Evolutionary conservation across 495 filamentous ascomycete species (phyloP).

Genomic region (Trichoderma gamsii): DNA sequence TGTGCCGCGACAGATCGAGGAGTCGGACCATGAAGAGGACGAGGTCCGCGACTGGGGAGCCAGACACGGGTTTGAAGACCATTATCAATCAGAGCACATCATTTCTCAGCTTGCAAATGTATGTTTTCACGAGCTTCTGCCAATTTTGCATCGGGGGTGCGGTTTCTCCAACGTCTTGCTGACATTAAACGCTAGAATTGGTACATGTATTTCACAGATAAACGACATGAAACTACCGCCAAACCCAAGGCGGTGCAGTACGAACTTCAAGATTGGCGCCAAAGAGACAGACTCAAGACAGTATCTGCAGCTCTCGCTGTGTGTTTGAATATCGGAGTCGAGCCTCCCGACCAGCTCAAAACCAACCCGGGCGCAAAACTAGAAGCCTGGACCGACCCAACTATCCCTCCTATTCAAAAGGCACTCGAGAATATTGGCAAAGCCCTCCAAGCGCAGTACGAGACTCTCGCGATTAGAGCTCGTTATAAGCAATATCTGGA

Average conservation of each 20-base stretch:
- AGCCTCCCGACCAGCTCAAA: constrained; percentile 91
- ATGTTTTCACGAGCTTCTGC: constrained; percentile 28
- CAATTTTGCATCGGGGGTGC: background rate
- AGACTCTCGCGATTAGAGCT: constrained; percentile 86
- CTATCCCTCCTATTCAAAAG: constrained; percentile 68
- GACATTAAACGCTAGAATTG: constrained; percentile 55
- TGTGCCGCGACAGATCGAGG: constrained; percentile 37
- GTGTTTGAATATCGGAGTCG: constrained; percentile 95
- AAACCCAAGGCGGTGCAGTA: constrained; percentile 60
- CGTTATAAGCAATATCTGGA: constrained; percentile 96
- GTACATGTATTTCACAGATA: constrained; percentile 99
- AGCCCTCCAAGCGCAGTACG: constrained; percentile 89
- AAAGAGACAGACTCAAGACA: constrained; percentile 93
- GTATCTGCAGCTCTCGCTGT: constrained; percentile 90
- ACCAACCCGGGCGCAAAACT: constrained; percentile 87
- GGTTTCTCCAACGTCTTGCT: constrained; percentile 25
- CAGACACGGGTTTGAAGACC: constrained; percentile 63
- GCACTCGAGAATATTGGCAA: constrained; percentile 93
- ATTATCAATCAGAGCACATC: constrained; percentile 61
- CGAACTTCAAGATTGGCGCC: constrained; percentile 85
- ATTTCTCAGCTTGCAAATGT: constrained; percentile 52
- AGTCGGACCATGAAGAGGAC: constrained; percentile 31
- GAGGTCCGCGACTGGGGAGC: constrained; percentile 47
- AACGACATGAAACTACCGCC: constrained; percentile 93
- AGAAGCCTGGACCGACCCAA: constrained; percentile 96